Conservation (phyloP, 192 early-diverging fungal species). For the Umbelopsis ramanniana region DNA sequence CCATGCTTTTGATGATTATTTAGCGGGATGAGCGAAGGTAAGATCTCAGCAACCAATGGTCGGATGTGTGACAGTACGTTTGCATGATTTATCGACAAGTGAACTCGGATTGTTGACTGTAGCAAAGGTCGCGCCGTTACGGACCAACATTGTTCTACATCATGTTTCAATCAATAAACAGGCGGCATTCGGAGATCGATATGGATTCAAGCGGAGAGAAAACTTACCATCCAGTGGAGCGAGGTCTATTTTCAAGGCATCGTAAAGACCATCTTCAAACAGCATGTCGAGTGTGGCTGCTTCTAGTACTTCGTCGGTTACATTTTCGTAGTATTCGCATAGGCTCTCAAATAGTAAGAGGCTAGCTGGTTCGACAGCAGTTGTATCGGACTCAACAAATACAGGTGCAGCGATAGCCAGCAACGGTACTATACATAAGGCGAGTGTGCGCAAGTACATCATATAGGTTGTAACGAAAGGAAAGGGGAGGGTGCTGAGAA, state of each 20-base stretch:
- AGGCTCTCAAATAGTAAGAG: neutral
- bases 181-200: neutral
- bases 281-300: conserved; percentile 2
- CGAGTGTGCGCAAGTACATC: neutral
- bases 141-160: neutral
- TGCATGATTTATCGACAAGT: conserved; percentile 7
- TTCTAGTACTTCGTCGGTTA: conserved; percentile 2
- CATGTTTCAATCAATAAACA: conserved; percentile 6
- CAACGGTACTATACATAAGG: neutral
- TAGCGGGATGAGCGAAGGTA: neutral
- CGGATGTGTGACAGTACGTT: conserved; percentile 11
- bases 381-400: neutral
- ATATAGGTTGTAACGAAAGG: neutral
- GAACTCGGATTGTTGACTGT: conserved; percentile 6
- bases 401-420: conserved; percentile 4
- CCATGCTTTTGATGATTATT: conserved; percentile 1
- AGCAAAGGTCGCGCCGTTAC: neutral
- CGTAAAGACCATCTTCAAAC: neutral
- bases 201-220: neutral
- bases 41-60: conserved; percentile 10
- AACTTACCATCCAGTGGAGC: conserved; percentile 10
- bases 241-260: neutral
- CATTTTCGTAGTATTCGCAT: conserved; percentile 21
- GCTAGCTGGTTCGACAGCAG: conserved; percentile 7
- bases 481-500: neutral